Evolutionary conservation across 805 yeast genomes (phyloP).

Genomic region (Wickerhamomyces hampshirensis): DNA sequence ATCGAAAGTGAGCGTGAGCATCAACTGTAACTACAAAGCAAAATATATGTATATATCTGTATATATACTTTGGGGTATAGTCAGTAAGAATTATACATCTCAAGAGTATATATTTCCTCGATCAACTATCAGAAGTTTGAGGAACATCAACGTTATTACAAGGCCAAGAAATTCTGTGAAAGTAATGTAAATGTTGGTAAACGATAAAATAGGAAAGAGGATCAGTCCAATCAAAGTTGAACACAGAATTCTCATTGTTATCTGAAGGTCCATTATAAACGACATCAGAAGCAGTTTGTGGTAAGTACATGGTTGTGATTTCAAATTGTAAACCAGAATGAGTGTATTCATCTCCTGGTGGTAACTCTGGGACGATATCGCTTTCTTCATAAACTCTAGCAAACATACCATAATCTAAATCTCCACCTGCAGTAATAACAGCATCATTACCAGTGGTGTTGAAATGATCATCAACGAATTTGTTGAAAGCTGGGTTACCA

Average conservation of each 20-base stretch:
- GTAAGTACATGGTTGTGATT: conserved; percentile 30
- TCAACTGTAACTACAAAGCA: too few relatives aligned
- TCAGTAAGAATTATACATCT: too few relatives aligned
- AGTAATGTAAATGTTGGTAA: conserved; percentile 18
- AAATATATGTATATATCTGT: too few relatives aligned
- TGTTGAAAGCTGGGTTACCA: conserved; percentile 47
- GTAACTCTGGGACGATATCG: conserved; percentile 57
- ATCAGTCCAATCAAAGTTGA: conserved; percentile 7
- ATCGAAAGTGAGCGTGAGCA: too few relatives aligned
- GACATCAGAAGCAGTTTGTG: conserved; percentile 25
- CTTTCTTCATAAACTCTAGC: conserved; percentile 53
- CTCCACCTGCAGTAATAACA: conserved; percentile 27
- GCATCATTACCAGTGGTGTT: conserved; percentile 30
- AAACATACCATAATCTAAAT: conserved; percentile 25
- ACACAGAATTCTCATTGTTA: conserved; percentile 8
- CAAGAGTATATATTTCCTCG: too few relatives aligned
- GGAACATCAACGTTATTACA: conserved; percentile 13
- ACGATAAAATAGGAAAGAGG: conserved; percentile 11
- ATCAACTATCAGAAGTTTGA: background rate
- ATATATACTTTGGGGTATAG: too few relatives aligned
- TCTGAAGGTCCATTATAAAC: conserved; percentile 16
- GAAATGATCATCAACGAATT: conserved; percentile 49
- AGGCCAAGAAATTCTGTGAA: conserved; percentile 20
- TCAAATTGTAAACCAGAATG: conserved; percentile 31
- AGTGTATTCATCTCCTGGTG: conserved; percentile 39